These are phyloP conservation scores for Boletus rubropictus DNA, from an alignment of 768 basidiomycete species.

Conservation along the genomic window DNA sequence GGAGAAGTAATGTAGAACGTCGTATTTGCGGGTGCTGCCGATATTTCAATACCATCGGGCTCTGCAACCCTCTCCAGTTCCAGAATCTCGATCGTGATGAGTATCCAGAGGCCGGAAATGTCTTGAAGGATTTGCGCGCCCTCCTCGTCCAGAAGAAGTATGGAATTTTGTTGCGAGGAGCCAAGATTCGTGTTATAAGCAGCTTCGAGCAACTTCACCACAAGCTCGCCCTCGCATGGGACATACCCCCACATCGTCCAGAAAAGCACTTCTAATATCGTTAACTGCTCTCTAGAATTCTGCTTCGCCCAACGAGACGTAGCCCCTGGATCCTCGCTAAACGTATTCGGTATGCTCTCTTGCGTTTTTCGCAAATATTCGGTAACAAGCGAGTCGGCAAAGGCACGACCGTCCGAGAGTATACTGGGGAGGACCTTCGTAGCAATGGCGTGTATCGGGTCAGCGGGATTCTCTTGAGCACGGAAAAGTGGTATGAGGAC, in stretches of 20 bases:
- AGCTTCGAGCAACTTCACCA: constrained; percentile 57
- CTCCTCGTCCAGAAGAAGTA: constrained; percentile 69
- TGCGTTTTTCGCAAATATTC: constrained; percentile 54
- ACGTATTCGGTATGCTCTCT: constrained; percentile 41
- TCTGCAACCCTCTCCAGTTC: constrained; percentile 70
- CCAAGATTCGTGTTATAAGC: constrained; percentile 65
- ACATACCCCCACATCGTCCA: constrained; percentile 81
- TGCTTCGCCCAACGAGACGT: constrained; percentile 72
- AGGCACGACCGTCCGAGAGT: constrained; percentile 59
- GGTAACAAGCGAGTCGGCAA: constrained; percentile 52
- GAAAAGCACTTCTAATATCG: constrained; percentile 80
- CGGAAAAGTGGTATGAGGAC: constrained; percentile 72
- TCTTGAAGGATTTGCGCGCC: constrained; percentile 62
- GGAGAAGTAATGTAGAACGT: constrained; percentile 59
- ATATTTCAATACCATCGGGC: constrained; percentile 45
- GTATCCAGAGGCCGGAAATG: constrained; percentile 67
- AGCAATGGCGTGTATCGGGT: constrained; percentile 52
- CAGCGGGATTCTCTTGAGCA: constrained; percentile 52
- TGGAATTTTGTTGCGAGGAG: constrained; percentile 53
- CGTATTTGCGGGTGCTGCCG: constrained; percentile 42
- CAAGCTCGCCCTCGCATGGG: constrained; percentile 57
- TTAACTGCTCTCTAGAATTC: constrained; percentile 70
- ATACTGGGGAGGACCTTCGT: constrained; percentile 50
- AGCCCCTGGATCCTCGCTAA: constrained; percentile 47
- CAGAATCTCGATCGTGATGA: constrained; percentile 72